A percentile compares a stretch with the other conserved stretches of the same genome.
These are phyloP conservation scores for Rubus idaeus DNA, from an alignment of 306 rosid genomes.

Conservation along the genomic window DNA sequence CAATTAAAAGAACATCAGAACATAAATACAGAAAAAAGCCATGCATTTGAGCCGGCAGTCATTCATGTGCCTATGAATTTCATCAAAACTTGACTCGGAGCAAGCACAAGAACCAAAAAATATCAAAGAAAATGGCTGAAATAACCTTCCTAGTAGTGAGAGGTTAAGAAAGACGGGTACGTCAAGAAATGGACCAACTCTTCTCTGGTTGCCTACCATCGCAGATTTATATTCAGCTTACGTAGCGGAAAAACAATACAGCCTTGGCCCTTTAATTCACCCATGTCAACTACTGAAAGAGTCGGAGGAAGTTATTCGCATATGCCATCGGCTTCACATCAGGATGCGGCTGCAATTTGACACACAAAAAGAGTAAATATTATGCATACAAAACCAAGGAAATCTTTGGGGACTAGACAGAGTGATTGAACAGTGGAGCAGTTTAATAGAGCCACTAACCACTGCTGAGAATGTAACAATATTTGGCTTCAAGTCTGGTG, in stretches of 20 bases:
- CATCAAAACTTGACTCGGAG: conserved; percentile 7
- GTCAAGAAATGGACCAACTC: neutral
- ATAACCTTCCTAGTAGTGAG: neutral
- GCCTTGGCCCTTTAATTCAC: conserved; percentile 31
- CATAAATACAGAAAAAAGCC: neutral
- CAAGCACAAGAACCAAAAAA: conserved; percentile 9
- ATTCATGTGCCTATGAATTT: conserved; percentile 6
- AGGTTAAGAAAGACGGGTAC: neutral
- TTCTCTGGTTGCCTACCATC: conserved; percentile 14
- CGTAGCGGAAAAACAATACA: conserved; percentile 12
- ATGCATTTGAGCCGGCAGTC: neutral
- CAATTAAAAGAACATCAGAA: neutral
- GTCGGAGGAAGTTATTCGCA: conserved; percentile 89
- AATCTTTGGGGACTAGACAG: neutral
- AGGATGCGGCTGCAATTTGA: conserved; percentile 85
- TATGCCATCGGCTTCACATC: conserved; percentile 98
- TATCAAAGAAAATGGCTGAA: neutral
- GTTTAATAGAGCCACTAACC: conserved; percentile 51
- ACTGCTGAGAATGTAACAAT: conserved; percentile 87
- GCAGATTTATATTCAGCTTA: conserved; percentile 31
- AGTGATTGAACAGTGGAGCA: neutral
- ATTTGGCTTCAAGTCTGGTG: conserved; percentile 87
- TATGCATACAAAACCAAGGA: neutral
- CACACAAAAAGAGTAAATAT: neutral
- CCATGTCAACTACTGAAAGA: conserved; percentile 52